Evolutionary conservation across 192 early-diverging fungal genomes (phyloP).

Genomic region (Funneliformis geosporum): DNA sequence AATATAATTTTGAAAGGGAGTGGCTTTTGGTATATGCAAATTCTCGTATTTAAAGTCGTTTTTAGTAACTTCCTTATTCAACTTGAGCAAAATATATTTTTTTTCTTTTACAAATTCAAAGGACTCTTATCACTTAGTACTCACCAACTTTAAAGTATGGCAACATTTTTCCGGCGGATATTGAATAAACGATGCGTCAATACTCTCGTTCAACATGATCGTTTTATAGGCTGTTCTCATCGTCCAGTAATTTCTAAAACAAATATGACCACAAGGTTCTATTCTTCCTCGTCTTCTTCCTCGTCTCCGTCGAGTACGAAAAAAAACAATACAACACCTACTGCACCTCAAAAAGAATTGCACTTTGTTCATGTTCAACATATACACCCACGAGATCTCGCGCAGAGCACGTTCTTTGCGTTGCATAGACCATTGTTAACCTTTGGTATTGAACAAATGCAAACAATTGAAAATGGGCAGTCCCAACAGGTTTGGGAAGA

Average conservation of each 20-base stretch:
- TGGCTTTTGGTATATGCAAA: no score
- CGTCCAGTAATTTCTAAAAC: background rate
- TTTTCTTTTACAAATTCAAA: no score
- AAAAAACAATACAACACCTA: background rate
- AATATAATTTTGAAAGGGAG: no score
- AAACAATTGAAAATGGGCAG: background rate
- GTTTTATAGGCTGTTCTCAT: background rate
- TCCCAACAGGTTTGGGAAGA: conserved; percentile 6
- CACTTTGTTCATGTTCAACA: conserved; percentile 11
- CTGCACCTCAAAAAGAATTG: background rate
- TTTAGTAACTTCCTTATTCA: no score
- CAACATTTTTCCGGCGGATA: no score
- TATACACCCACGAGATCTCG: conserved; percentile 43
- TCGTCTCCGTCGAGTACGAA: conserved; percentile 3
- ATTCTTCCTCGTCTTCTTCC: background rate
- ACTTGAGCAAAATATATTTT: no score
- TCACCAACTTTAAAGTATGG: no score
- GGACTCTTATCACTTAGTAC: no score
- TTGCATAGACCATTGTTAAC: conserved; percentile 55
- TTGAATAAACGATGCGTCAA: background rate
- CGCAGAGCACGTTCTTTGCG: conserved; percentile 60
- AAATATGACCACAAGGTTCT: background rate
- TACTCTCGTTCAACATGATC: background rate
- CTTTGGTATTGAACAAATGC: conserved; percentile 13
- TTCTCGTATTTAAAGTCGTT: no score